phyloP scores from a whole-genome alignment of 2,329 filamentous ascomycete genomes.

The Sodiomyces alkalinus region DNA sequence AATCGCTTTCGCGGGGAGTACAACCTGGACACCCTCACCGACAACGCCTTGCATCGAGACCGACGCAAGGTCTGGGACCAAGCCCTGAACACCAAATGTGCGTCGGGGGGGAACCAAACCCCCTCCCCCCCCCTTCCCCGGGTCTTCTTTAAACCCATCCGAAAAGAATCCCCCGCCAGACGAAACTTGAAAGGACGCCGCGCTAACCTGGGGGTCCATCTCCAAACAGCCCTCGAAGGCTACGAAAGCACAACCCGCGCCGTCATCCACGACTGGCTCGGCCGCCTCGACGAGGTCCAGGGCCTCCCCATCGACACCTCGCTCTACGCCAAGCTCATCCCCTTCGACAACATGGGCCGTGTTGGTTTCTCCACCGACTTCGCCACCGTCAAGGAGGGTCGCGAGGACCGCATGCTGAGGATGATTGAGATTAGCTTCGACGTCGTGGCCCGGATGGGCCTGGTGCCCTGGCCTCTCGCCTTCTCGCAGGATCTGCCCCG shows the following conservation, averaged over 20 bases:
- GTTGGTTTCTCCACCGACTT: constrained; percentile 13
- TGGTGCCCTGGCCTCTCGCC: constrained; percentile 11
- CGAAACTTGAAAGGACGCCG: too few species aligned
- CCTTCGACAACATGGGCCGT: constrained; percentile 15
- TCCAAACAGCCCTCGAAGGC: constrained; percentile 7
- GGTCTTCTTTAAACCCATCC: background rate
- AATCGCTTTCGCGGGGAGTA: constrained; percentile 6
- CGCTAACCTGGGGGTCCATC: too few species aligned
- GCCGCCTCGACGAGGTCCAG: constrained; percentile 7
- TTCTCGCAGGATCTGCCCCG: constrained; percentile 6
- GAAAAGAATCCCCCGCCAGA: background rate
- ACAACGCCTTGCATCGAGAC: constrained; percentile 10
- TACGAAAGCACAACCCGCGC: constrained; percentile 10
- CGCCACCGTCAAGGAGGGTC: constrained; percentile 9
- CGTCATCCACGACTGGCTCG: constrained; percentile 10
- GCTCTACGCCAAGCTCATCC: constrained; percentile 12
- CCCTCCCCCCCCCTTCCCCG: too few species aligned
- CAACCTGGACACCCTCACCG: constrained; percentile 10
- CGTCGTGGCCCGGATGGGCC: constrained; percentile 6
- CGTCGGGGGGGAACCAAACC: too few species aligned
- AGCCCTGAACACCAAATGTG: constrained; percentile 10
- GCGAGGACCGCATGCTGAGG: constrained; percentile 10
- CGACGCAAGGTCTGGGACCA: constrained; percentile 13
- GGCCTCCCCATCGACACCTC: constrained; percentile 10
- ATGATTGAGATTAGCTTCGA: constrained; percentile 10